Base-by-base conservation (phyloP, 140 eudicot species). In the Anethum foeniculum region DNA sequence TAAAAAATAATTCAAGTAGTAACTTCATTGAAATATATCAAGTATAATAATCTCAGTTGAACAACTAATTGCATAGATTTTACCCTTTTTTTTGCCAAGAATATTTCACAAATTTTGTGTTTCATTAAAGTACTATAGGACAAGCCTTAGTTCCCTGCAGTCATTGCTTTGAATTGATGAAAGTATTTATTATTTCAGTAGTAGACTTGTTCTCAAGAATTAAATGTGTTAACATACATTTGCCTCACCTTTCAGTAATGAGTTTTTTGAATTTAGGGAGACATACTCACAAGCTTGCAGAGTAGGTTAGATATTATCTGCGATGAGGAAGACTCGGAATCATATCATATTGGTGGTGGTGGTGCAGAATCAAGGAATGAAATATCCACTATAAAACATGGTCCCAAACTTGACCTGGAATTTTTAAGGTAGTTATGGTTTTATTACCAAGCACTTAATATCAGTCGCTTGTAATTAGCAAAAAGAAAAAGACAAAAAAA, bases 271-370 rank as follows among this genome's bases (percentile, higher is more conserved):
- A 78, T 81, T 77, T 84, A 94, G 98, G 93, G 90, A 79, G 98
- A 94, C 82, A 90, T 94, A 75, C 76, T 89, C 39, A 68, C 85
- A 67, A 94, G 98, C 80, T 87, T 94, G 82, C 82, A 62, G 23
- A 92, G 94, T 85, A 90, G 98, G 86, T 83, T 94, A 81, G 98
- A 90, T 77, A 89, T 92, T 67, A 76, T 94, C 78, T 90, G 91
- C 79, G 98, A 94, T 77, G 98, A 94, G 84, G 92, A 89, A 10
- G 97, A 92, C 58, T 83, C 84, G n/a, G 87, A 88, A 52, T 36
- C 80, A 38, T 89, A 89, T 30, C 46, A 87, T 15, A 77, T 75
- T 58, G 81, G 80, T 46, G 88, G 84, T 73, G 86, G 58, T 83
- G 84, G 74, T 65, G 85, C 77, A 51, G 91, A 84, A 56, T 49